Percentiles rank a stretch among this genome's conserved stretches.
phyloP scores from a whole-genome alignment of 768 basidiomycete genomes.

The Dioszegia aurantiaca region DNA sequence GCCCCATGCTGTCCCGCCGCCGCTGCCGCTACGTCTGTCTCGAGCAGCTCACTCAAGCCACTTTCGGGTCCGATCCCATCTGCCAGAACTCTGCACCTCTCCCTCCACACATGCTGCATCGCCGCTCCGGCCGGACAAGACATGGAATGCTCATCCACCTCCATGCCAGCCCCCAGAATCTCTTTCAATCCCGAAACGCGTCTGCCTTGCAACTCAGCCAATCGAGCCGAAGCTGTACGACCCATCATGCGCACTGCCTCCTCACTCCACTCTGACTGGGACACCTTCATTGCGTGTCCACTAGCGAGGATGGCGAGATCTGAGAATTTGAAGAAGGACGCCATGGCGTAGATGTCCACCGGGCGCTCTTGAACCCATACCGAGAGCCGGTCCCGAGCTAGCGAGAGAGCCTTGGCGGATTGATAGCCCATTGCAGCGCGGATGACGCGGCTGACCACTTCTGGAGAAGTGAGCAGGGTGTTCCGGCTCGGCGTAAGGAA shows the following conservation, averaged over 20 bases:
- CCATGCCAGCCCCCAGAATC: slow-evolving; percentile 23
- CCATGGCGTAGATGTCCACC: slow-evolving; percentile 35
- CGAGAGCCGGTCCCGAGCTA: slow-evolving; percentile 28
- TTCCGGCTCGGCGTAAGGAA: slow-evolving; percentile 14
- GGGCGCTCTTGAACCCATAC: slow-evolving; percentile 19
- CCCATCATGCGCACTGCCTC: slow-evolving; percentile 33
- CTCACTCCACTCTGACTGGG: slow-evolving; percentile 21
- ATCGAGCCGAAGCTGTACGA: slow-evolving; percentile 5
- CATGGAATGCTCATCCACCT: slow-evolving; percentile 22
- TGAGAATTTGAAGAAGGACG: slow-evolving; percentile 40
- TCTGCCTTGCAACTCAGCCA: slow-evolving; percentile 19
- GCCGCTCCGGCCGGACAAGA: slow-evolving; percentile 11
- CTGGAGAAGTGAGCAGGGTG: slow-evolving; percentile 16
- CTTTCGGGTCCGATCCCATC: slow-evolving; percentile 9
- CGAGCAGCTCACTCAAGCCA: slow-evolving; percentile 32
- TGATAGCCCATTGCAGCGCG: slow-evolving; percentile 46
- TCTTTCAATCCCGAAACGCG: slow-evolving; percentile 22
- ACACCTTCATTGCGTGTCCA: slow-evolving; percentile 19
- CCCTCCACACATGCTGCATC: slow-evolving; percentile 23
- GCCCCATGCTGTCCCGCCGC: slow-evolving; percentile 15
- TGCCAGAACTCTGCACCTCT: slow-evolving; percentile 13
- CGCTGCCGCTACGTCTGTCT: slow-evolving; percentile 23
- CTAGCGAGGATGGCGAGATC: slow-evolving; percentile 38
- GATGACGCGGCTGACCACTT: slow-evolving; percentile 34
- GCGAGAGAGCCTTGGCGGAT: slow-evolving; percentile 28